Conservation (phyloP, 805 yeast genomes). For the Candida nonsorbophila region DNA sequence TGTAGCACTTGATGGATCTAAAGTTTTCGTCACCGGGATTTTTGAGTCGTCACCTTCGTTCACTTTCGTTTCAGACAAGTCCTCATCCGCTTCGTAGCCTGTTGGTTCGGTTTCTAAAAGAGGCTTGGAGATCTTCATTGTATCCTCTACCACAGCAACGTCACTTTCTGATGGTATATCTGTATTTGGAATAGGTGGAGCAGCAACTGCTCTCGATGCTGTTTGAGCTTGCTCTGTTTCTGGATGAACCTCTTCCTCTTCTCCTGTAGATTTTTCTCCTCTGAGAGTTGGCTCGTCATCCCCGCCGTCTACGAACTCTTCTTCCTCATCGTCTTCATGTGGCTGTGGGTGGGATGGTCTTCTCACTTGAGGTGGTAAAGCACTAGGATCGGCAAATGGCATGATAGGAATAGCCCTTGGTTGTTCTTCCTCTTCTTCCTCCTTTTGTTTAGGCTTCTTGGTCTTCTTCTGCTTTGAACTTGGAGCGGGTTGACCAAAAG, state of each 20-base stretch:
- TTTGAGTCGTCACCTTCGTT: constrained; percentile 6
- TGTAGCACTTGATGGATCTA: background rate
- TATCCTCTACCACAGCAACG: constrained; percentile 5
- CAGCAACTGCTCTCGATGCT: constrained; percentile 4
- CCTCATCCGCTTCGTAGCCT: constrained; percentile 71
- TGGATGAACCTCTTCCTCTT: constrained; percentile 8
- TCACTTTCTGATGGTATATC: constrained; percentile 8
- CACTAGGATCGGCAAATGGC: constrained; percentile 12
- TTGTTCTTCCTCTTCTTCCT: constrained; percentile 16
- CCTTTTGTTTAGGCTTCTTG: constrained; percentile 9
- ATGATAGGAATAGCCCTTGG: constrained; percentile 7
- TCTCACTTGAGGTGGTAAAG: constrained; percentile 44
- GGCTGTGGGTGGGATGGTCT: constrained; percentile 26
- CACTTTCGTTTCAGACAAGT: constrained; percentile 24
- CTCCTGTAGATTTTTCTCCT: constrained; percentile 11
- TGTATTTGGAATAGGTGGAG: constrained; percentile 1
- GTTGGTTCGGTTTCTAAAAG: constrained; percentile 22
- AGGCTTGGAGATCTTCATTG: constrained; percentile 5
- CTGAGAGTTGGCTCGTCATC: constrained; percentile 16
- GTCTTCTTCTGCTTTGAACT: constrained; percentile 8
- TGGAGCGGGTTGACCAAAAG: constrained; percentile 23
- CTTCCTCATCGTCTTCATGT: constrained; percentile 1
- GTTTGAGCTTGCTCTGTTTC: constrained; percentile 2
- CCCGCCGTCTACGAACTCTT: constrained; percentile 15
- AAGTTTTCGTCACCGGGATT: constrained; percentile 1